Evolutionary conservation across 441 rosid species (phyloP), one percentile per base, ranked within the genome.

Genomic region (Bocquillonia castaneifolia): DNA sequence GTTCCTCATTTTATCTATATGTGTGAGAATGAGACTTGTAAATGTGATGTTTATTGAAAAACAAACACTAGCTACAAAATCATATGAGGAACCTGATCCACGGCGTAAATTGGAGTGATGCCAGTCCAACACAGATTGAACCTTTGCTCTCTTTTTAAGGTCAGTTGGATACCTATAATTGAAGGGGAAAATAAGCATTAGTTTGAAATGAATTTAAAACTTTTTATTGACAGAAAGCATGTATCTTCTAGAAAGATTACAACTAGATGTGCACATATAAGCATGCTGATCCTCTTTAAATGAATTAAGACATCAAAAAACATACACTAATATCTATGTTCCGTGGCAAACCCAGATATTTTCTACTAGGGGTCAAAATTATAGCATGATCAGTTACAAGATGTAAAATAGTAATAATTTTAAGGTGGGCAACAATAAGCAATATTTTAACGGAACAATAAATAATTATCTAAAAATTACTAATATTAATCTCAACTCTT

Each of bases 61-160:
- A 62, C 29, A 28, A 9, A 63, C 25, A 31, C 34, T 29, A 26
- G 6, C 10, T 25, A 15, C 0, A n/a, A 36, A n/a, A 51, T 28
- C 31, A 8, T 9, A 28, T 39, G 47, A 67, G 52, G 67, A 58
- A 88, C 98, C 86, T 83, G 98, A 78, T 34, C 96, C 93, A 37
- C 36, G 75, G 42, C 97, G 97, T 75, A 93, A 71, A 71, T 84
- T 89, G 57, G 85, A 76, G 81, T 93, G 98, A 79, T 90, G 97
- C 98, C 98, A 93, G 62, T 93, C 97, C 79, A 93, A 69, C 54
- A 88, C 88, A 7, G 98, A 93, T 39, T 93, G 83, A 78, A 93
- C 74, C 85, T 83, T 86, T 53, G 92, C 93, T 80, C 96, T 85
- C 73, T 66, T 84, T 56, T 62, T 79, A 82, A 90, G 83, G 83